Evolutionary conservation across 2,329 filamentous ascomycete genomes (phyloP), one percentile per base, ranked within the genome.

Genomic region (Pezicula carpinea): DNA sequence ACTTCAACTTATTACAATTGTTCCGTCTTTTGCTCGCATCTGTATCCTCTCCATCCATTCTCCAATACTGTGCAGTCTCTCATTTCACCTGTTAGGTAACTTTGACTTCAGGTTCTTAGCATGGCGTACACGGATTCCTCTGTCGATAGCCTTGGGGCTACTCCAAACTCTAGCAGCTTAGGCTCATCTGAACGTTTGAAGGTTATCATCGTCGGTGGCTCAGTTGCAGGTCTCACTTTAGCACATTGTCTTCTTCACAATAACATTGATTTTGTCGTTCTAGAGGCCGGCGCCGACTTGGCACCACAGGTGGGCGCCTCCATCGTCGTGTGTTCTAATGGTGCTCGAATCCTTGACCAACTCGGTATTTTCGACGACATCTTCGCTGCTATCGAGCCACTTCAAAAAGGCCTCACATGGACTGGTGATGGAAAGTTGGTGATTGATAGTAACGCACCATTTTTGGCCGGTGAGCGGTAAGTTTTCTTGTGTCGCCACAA

Each of bases 181-280:
- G 26, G 5, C 3, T 29, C 26, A 8, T 29, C 26, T 29, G 26
- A 29, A 4, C 26, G 26, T 6, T 29, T 67, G 55, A 64, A 62
- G 43, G 65, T 75, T 31, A 59, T 77, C 39, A 76, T 79, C 35
- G 71, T 66, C 1, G 75, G 75, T 14, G 75, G 71, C n/a, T 67
- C 69, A 35, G 59, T 78, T 13, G 64, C 70, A 1, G 76, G 76
- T 4, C 58, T 77, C 1, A 66, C 70, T 0, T 59, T 76, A 2
- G 72, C 73, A 10, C 67, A 69, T 38, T 67, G 68, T 52, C 66
- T 80, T 2, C 66, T 76, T 42, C 58, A 61, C 26, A 60, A 68
- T 34, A 58, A 44, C 31, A 70, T 80, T 42, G 69, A 77, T 50
- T 79, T 70, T 52, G 50, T 74, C 1, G 46, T 80, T 0, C 64